Evolutionary conservation across 2,329 filamentous ascomycete species (phyloP).

Genomic region (Aspergillus pseudoglaucus): DNA sequence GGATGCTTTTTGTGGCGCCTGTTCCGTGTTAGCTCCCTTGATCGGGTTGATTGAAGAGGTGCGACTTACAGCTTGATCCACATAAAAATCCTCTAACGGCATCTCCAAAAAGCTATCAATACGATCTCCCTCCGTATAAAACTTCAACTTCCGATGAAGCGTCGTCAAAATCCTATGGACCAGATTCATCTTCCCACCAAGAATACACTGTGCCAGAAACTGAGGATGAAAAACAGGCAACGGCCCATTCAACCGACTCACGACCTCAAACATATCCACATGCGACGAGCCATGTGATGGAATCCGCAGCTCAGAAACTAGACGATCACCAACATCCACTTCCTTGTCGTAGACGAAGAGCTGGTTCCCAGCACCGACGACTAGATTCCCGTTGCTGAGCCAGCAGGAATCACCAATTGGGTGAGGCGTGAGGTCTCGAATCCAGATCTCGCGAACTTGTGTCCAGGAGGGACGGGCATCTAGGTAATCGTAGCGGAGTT

Average conservation of each 20-base stretch:
- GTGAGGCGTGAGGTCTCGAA: constrained; percentile 75
- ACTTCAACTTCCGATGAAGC: constrained; percentile 72
- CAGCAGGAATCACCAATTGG: constrained; percentile 91
- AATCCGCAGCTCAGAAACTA: constrained; percentile 51
- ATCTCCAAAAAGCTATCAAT: constrained; percentile 71
- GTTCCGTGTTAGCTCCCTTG: not conserved
- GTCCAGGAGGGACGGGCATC: constrained; percentile 88
- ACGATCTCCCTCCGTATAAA: constrained; percentile 70
- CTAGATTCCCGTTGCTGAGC: constrained; percentile 76
- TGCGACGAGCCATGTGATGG: constrained; percentile 43
- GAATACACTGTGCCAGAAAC: constrained; percentile 77
- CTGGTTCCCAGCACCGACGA: constrained; percentile 86
- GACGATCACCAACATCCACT: constrained; percentile 58
- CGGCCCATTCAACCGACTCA: constrained; percentile 77
- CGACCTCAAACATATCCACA: constrained; percentile 71
- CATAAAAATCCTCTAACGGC: constrained; percentile 43
- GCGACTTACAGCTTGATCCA: constrained; percentile 37
- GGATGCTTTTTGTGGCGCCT: constrained; percentile 35
- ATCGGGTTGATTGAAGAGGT: not conserved
- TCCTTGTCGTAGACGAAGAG: constrained; percentile 75
- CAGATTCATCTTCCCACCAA: constrained; percentile 66
- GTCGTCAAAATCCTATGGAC: constrained; percentile 68
- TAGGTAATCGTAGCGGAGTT: constrained; percentile 87
- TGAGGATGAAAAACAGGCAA: constrained; percentile 89
- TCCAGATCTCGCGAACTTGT: constrained; percentile 72